Evolutionary conservation across 2,329 filamentous ascomycete genomes (phyloP), one percentile per base, ranked within the genome.

Genomic region (Aspergillus pseudoglaucus): DNA sequence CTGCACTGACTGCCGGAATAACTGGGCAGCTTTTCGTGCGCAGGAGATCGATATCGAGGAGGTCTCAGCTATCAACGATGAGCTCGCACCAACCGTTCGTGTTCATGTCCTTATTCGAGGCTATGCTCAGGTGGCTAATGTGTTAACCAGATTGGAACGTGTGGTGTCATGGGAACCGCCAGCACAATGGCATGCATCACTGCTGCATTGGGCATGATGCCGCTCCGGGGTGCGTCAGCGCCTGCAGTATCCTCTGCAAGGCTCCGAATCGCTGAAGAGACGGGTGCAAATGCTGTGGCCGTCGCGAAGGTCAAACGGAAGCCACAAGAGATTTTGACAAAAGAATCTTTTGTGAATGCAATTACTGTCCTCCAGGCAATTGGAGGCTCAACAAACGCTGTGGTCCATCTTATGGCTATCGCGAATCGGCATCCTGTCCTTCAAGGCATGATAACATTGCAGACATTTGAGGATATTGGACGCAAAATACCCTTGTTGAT

Each of bases 1-100:
- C 5, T 89, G 85, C 52, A 89, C 85, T 0, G 85, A 89, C 56
- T 89, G 85, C 49, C 73, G 85, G 9, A 86, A 80, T 58, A 87
- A 85, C 52, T 89, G 85, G 85, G 85, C 84, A 0, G 77, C 74
- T 0, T 88, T 80, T 48, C 72, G 85, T 15, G 84, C 82, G 0
- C 82, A 82, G 0, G 71, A 75, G 5, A 77, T 88, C 6, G 84
- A 87, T 52, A 79, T 88, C 2, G 85, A 88, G 60, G 85, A 88
- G 49, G 87, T 88, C 20, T 73, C 78, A 1, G 79, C 74, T 2
- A 75, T 89, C 23, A 89, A 88, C 52, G 83, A 87, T 41, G 85
- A 88, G 57, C 71, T 89, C 6, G 84, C 84, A 0, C 85, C 85
- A 0, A 88, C 84, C 0, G 81, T 82, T 60, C 55, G 75, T 59